Conservation (phyloP, 2,329 filamentous ascomycete species). For the Arthrobotrys musiformis region DNA sequence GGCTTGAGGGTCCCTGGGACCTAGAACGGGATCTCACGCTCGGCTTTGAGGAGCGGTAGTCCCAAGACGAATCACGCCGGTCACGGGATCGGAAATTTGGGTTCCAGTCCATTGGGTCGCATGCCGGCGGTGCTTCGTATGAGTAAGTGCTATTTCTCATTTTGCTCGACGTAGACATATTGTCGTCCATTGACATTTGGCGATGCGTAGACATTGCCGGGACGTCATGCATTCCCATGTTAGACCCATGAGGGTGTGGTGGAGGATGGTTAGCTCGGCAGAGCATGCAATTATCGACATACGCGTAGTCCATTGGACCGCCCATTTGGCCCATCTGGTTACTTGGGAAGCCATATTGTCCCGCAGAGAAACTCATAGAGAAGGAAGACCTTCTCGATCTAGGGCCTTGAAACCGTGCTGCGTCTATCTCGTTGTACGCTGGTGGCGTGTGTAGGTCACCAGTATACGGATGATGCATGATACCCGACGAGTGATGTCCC, state of each 20-base stretch:
- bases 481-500: slow-evolving; percentile 1
- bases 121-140: slow-evolving; percentile 7
- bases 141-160: slow-evolving; percentile 5
- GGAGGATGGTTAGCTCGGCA: slow-evolving; percentile 30
- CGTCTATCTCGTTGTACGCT: slow-evolving; percentile 36
- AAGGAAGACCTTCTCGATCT: slow-evolving; percentile 34
- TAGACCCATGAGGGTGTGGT: slow-evolving; percentile 28
- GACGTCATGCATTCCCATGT: slow-evolving; percentile 17
- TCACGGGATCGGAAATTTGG: neutral
- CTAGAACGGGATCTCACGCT: neutral
- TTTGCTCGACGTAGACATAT: slow-evolving; percentile 10
- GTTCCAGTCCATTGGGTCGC: slow-evolving; percentile 30
- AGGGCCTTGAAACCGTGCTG: slow-evolving; percentile 3
- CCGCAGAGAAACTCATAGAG: slow-evolving; percentile 17
- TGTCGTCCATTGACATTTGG: slow-evolving; percentile 26
- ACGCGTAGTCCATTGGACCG: slow-evolving; percentile 5
- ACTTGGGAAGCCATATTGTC: slow-evolving; percentile 1
- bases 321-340: neutral
- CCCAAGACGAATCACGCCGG: neutral
- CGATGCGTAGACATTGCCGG: slow-evolving; percentile 15
- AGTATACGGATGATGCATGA: slow-evolving; percentile 13
- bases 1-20: slow-evolving; percentile 9
- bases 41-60: neutral
- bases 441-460: slow-evolving; percentile 35
- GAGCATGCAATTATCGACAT: slow-evolving; percentile 23